These are phyloP conservation scores for Tylopilus sp. DNA, from an alignment of 1,284 basidiomycete species.

Conservation along the genomic window DNA sequence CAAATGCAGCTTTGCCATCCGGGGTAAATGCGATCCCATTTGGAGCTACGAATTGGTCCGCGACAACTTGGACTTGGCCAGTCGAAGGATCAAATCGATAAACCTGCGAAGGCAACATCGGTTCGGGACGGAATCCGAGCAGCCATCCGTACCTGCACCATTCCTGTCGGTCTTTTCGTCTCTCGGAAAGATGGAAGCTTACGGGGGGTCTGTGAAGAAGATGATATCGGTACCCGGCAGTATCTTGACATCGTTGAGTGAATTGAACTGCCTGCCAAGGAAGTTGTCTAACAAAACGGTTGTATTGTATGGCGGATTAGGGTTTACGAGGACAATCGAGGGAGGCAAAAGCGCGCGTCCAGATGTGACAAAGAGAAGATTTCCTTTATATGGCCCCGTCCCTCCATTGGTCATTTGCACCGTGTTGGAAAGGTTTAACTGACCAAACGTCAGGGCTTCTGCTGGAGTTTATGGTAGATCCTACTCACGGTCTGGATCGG, in stretches of 20 bases:
- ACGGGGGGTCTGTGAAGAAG: slow-evolving; percentile 72
- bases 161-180: background rate
- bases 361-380: slow-evolving; percentile 63
- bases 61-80: slow-evolving; percentile 64
- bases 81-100: slow-evolving; percentile 68
- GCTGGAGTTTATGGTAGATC: background rate
- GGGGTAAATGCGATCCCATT: slow-evolving; percentile 70
- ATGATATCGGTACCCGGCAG: slow-evolving; percentile 59
- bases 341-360: slow-evolving; percentile 64
- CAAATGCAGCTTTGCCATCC: slow-evolving; percentile 65
- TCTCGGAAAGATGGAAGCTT: background rate
- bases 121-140: slow-evolving; percentile 60
- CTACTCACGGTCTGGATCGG: slow-evolving; percentile 49
- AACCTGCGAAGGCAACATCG: slow-evolving; percentile 67
- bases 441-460: background rate
- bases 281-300: slow-evolving; percentile 68
- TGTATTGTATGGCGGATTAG: slow-evolving; percentile 55
- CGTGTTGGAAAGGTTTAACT: slow-evolving; percentile 47
- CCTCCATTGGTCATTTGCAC: slow-evolving; percentile 75
- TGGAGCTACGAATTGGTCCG: slow-evolving; percentile 59
- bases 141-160: slow-evolving; percentile 55
- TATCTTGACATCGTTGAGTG: slow-evolving; percentile 74
- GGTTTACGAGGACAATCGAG: slow-evolving; percentile 64
- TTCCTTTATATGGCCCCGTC: slow-evolving; percentile 61
- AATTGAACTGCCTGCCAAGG: slow-evolving; percentile 78